Evolutionary conservation across 1,284 basidiomycete genomes (phyloP), one percentile per base, ranked within the genome.

Genomic region (Tremellales sp.): DNA sequence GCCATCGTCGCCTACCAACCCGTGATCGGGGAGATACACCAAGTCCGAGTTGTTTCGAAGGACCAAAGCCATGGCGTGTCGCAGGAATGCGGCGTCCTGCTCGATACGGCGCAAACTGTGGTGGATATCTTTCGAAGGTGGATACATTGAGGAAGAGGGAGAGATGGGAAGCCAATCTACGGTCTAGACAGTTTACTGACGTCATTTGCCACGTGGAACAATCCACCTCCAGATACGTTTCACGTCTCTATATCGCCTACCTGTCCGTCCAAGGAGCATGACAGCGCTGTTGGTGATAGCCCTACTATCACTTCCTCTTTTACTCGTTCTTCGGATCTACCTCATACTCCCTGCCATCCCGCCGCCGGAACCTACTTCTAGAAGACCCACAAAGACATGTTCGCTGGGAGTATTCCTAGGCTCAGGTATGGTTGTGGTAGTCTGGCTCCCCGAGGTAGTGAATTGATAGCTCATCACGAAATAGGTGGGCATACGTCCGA

Each of bases 401-500:
- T 63, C 61, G 1, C 56, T 83, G 19, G 80, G 75, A 10, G 73
- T 82, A 40, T 80, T 84, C 60, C 74, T 84, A 8, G 82, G 82
- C 21, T 83, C 81, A 51, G 80, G 79, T 79, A 34, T 45, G 72
- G 62, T 25, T 12, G 8, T 25, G 6, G 27, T 21, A 9, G 9
- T 9, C 29, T 16, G 10, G 29, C 16, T 10, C 29, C 29, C 29
- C 29, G 29, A 10, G 29, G 16, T 31, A 31, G 16, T 10, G 10
- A 10, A 16, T 16, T 31, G 29, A 31, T 4, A 24, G 36, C 40
- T 48, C 21, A 47, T 16, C 24, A 31, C 47, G n/a, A n/a, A n/a
- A n/a, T 13, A 93, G 94, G 95, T 25, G 95, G 95, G 0, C 95
- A 98, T 72, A 97, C 93, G 5, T 84, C 81, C 53, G 95, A 99